A percentile compares a stretch with the other conserved stretches of the same genome.
Evolutionary conservation across 176 grass and related monocot genomes (phyloP).

Genomic region (Musa schizocarpa): DNA sequence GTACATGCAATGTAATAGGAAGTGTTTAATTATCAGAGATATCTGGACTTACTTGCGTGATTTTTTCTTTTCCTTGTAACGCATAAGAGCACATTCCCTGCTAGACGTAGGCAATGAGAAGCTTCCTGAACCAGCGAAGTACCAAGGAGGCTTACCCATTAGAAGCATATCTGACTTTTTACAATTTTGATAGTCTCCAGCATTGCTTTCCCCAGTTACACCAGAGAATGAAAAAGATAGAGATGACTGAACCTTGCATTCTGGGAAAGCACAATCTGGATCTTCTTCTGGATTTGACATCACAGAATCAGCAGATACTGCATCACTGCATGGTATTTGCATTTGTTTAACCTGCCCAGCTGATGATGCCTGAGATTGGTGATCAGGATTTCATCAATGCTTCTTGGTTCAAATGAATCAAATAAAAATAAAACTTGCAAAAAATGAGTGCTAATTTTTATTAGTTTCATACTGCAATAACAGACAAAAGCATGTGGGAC

Average conservation of each 20-base stretch:
- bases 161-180: slow-evolving; percentile 49
- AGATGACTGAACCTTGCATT: slow-evolving; percentile 43
- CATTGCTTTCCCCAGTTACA: slow-evolving; percentile 73
- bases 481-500: too few species aligned
- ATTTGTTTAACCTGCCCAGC: slow-evolving; percentile 27
- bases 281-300: slow-evolving; percentile 47
- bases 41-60: slow-evolving; percentile 68
- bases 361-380: slow-evolving; percentile 10
- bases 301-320: slow-evolving; percentile 53
- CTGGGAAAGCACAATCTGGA: slow-evolving; percentile 52
- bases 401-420: background rate
- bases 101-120: slow-evolving; percentile 36
- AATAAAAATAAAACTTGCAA: background rate
- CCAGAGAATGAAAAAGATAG: slow-evolving; percentile 73
- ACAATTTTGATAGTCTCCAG: slow-evolving; percentile 76
- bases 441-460: background rate
- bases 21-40: background rate
- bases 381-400: background rate
- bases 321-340: slow-evolving; percentile 29
- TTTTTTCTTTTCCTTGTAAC: slow-evolving; percentile 99
- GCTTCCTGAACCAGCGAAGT: slow-evolving; percentile 40
- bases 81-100: slow-evolving; percentile 64
- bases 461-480: background rate
- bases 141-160: slow-evolving; percentile 73
- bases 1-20: background rate